phyloP scores from a whole-genome alignment of 257 asterid species.

The Nicotiana otophora region DNA sequence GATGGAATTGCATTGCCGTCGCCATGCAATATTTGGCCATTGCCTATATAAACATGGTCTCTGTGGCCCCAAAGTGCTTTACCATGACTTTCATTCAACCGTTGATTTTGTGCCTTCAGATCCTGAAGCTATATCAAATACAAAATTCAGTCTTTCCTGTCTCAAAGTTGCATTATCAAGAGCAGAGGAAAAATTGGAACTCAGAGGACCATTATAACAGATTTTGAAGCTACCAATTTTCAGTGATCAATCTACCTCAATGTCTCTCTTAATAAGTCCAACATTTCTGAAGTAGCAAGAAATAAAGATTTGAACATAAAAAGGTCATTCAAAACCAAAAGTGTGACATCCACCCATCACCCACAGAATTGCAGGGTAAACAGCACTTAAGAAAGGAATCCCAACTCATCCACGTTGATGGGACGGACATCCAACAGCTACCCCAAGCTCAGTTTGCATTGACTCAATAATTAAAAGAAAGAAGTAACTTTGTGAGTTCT shows the following conservation, averaged over 20 bases:
- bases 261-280: neutral
- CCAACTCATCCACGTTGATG: neutral
- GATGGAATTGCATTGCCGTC: neutral
- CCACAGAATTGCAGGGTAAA: neutral
- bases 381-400: neutral
- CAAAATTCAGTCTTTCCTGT: neutral
- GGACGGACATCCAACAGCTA: neutral
- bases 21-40: neutral
- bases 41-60: neutral
- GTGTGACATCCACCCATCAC: neutral
- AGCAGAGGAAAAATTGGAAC: neutral
- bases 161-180: neutral
- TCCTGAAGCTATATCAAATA: constrained; percentile 36
- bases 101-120: constrained; percentile 38
- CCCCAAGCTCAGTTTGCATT: neutral
- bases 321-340: neutral
- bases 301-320: neutral
- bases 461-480: neutral
- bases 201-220: neutral
- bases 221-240: neutral
- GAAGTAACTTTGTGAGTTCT: neutral
- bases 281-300: neutral
- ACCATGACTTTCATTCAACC: constrained; percentile 34
- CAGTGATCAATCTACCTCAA: neutral
- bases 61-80: constrained; percentile 23